phyloP scores from a whole-genome alignment of 306 rosid genomes.

The Vigna reflexopilosa region DNA sequence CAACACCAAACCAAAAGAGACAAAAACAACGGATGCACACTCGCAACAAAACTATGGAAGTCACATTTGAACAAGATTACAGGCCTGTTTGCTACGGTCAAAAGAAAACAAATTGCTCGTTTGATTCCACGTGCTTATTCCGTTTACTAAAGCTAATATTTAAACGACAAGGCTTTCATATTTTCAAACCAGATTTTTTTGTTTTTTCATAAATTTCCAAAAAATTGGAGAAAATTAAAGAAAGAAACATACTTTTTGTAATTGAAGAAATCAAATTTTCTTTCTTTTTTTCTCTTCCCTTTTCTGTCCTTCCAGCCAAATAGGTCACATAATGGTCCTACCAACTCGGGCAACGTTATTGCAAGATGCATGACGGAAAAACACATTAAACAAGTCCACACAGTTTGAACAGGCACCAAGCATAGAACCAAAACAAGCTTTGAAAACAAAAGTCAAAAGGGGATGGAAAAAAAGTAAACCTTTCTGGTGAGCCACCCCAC shows the following conservation, averaged over 20 bases:
- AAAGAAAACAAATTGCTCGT: not conserved
- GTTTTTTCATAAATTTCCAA: not conserved
- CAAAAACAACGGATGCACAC: conserved; percentile 29
- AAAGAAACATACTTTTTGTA: not conserved
- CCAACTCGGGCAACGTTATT: no score
- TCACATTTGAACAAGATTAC: conserved; percentile 14
- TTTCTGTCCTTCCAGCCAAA: not conserved
- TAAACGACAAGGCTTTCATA: not conserved
- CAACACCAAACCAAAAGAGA: conserved; percentile 39
- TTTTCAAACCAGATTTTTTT: not conserved
- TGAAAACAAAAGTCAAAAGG: not conserved
- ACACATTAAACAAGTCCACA: not conserved
- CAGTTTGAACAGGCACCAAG: not conserved
- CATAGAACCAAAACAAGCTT: not conserved
- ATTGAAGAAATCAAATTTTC: not conserved
- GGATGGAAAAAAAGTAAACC: conserved; percentile 46
- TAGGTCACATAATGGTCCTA: not conserved
- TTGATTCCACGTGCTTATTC: not conserved
- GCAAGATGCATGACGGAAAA: not conserved
- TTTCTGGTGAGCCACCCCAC: conserved; percentile 75
- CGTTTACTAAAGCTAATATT: not conserved
- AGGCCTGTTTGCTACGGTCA: not conserved
- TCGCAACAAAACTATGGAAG: conserved; percentile 25
- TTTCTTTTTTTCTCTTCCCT: no score
- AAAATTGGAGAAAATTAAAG: no score